Base-by-base conservation (phyloP, 768 basidiomycete species). In the Xerocomus spinulosus region DNA sequence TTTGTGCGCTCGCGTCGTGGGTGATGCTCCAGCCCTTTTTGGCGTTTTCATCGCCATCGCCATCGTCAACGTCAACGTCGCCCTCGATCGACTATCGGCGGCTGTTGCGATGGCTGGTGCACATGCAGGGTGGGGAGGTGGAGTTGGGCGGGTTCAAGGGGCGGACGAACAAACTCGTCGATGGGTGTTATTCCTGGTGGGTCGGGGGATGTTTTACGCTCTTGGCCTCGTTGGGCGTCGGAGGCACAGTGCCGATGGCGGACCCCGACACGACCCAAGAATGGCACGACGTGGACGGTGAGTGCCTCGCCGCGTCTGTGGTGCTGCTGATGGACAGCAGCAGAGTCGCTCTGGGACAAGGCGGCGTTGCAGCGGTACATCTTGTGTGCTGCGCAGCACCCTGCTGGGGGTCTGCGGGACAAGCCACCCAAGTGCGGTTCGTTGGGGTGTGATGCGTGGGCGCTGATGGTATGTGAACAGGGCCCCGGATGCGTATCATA, bases 101-200 rank as follows among this genome's bases (percentile, higher is more conserved):
- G 17, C 73, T 94, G 9, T 58, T 90, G 30, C 71, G 94, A 5
- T 98, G 93, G 93, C 75, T 86, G 3, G 82, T 80, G 4, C 73
- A 83, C 36, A 86, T 96, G 83, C 95, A 98, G 62, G 93, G 92
- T 0, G 67, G 70, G 2, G 83, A 83, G 35, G 75, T 78, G 10
- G 95, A 98, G 61, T 73, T 92, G 9, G 95, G 93, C 3, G 96
- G 96, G 2, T 98, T 99, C 69, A 78, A 77, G 46, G 96, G 96
- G 0, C 74, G 96, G 44, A 91, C 92, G 54, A 99, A 98, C 65
- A 99, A 99, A 66, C 78, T 99, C n/a, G 95, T 99, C 0, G 96
- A 99, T 59, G 96, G 95, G 4, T 99, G 96, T 67, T 99, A 99
- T 67, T 85, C 87, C n/a, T 99, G 96, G 96, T 99, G 95, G 96